These are phyloP conservation scores for Ustilago trichophora DNA, from an alignment of 1,284 basidiomycete species.

Conservation along the genomic window DNA sequence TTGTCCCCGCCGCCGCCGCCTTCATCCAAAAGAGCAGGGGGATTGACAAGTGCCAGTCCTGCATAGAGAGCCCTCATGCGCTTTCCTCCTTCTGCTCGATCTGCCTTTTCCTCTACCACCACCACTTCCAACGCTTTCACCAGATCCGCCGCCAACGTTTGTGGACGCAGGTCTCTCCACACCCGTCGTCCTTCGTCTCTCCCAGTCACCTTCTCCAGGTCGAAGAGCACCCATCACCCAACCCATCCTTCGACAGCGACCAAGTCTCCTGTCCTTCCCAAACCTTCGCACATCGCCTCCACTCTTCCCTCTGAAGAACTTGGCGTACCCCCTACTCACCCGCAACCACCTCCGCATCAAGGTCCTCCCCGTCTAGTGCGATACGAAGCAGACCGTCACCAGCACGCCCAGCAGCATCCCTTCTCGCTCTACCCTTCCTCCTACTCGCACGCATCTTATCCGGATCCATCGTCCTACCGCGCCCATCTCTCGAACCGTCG, in stretches of 20 bases:
- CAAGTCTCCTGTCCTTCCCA: constrained; percentile 45
- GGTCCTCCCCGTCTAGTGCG: constrained; percentile 46
- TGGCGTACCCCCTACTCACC: constrained; percentile 7
- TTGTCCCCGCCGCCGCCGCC: background rate
- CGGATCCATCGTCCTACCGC: constrained; percentile 28
- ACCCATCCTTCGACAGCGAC: constrained; percentile 6
- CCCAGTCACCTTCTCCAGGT: background rate
- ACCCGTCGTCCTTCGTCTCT: background rate
- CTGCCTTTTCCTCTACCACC: constrained; percentile 9
- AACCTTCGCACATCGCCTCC: constrained; percentile 36
- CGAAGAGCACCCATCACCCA: constrained; percentile 37
- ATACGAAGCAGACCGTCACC: constrained; percentile 21
- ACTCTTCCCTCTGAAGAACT: constrained; percentile 28
- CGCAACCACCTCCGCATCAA: constrained; percentile 32
- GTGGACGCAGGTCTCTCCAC: background rate
- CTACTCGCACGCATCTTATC: constrained; percentile 42
- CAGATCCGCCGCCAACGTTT: background rate
- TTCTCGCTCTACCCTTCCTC: constrained; percentile 29
- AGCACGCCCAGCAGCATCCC: constrained; percentile 1
- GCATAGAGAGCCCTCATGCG: constrained; percentile 17
- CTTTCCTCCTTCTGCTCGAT: constrained; percentile 14
- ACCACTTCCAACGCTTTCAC: background rate
- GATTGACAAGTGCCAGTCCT: background rate
- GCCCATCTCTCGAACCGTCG: constrained; percentile 37
- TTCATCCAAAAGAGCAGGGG: background rate